Evolutionary conservation across 176 grass and related monocot genomes (phyloP), one percentile per base, ranked within the genome.

Genomic region (Aegilops longissima): DNA sequence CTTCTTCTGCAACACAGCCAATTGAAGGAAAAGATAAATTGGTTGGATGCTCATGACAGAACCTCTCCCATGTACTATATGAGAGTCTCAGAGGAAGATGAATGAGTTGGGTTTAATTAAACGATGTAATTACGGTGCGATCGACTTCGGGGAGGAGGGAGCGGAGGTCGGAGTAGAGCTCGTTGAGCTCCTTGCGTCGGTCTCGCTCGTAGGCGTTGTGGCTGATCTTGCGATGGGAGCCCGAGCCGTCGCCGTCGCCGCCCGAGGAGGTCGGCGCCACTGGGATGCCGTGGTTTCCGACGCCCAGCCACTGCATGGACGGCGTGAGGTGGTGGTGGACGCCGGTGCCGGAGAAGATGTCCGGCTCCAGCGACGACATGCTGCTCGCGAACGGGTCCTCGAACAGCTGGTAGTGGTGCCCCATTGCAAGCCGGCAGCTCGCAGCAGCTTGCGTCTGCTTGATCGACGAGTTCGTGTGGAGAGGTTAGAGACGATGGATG

Each of bases 171-270:
- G 86, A 94, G 86, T 96, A 98, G 64, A 93, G 82, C 39, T 31
- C 85, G 66, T 98, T 98, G 51, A 98, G 92, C 88, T 98, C 90
- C 90, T 96, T 98, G 75, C 96, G 82, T 18, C 92, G 92, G 82
- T 94, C 93, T 31, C 96, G 92, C 82, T 98, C 96, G 61, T 96
- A 96, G 13, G 96, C 96, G 87, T 98, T 98, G 73, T 98, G 96
- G 87, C 27, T 92, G 69, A 82, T 68, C 88, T 98, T 98, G 80
- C 88, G 85, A 75, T 90, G 70, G 16, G 78, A 83, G 42, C 87
- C 65, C 23, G 73, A 83, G 11, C 77, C 80, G 0, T 77, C 80
- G 0, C 39, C 39, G 9, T 42, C 9, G 39, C 39, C 39, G 39
- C 39, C 39, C 9, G 93, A 92, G 35, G 85, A 82, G 12, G 73